Evolutionary conservation across 2,329 filamentous ascomycete genomes (phyloP), one percentile per base, ranked within the genome.

Genomic region (Helminthosporium solani): DNA sequence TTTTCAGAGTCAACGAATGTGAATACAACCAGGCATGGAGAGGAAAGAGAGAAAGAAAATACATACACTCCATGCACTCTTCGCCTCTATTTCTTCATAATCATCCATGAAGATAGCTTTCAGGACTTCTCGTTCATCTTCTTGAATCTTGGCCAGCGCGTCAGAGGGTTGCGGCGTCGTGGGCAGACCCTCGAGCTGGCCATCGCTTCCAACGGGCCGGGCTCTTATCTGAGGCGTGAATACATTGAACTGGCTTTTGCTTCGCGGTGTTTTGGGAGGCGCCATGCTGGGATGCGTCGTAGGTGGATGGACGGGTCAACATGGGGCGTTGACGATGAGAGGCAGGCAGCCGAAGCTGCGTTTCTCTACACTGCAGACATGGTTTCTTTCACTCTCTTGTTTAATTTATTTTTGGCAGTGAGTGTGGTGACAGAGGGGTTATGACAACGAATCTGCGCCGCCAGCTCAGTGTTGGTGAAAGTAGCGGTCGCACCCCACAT

Each of bases 101-200:
- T 96, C 91, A 49, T 95, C 89, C 56, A 85, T 86, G 65, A 94
- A 97, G 40, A 97, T 95, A 33, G 92, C 88, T 61, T 87, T 80
- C 48, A 97, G 78, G 35, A 85, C 92, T 66, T 94, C 82, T 46
- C 95, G 78, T 73, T 97, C 94, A 66, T 96, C 88, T 61, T 87
- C 79, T 73, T 97, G 94, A 27, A 88, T 83, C 72, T 95, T 87
- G 54, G 85, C 82, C 73, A 96, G 95, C 47, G 56, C 57, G 64
- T 90, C 76, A 47, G 79, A 78, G 33, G 73, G 72, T 60, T 53
- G 66, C 50, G 57, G 53, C 23, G 49, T 52, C 33, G 70, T 58
- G 14, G 66, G 64, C 51, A 62, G 58, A 40, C 65, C 57, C 28
- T 63, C 56, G 34, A 61, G 60, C 34, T 65, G 52, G 42, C 68